Evolutionary conservation across 2,329 filamentous ascomycete species (phyloP).

Genomic region (Coniochaeta sp.): DNA sequence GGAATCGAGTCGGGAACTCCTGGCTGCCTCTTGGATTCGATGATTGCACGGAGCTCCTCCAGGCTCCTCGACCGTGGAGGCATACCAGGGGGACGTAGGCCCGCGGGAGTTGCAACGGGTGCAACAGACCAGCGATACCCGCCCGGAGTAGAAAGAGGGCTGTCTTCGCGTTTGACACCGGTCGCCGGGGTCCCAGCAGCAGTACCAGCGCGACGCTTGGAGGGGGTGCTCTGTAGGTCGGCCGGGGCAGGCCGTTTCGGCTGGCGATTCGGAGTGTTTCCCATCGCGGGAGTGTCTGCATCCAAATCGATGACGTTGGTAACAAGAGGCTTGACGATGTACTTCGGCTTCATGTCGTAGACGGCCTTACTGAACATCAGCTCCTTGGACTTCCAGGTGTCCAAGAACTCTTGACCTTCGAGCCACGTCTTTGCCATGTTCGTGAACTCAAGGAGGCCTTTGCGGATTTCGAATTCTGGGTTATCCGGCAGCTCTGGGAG

Average conservation of each 20-base stretch:
- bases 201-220: conserved; percentile 7
- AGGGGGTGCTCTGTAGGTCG: conserved; percentile 4
- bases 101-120: background rate
- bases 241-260: conserved; percentile 8
- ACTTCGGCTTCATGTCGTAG: conserved; percentile 38
- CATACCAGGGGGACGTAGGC: background rate
- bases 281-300: conserved; percentile 8
- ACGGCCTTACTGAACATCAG: conserved; percentile 43
- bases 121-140: conserved; percentile 6
- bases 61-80: conserved; percentile 34
- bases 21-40: conserved; percentile 44
- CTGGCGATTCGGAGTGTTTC: conserved; percentile 6
- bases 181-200: background rate
- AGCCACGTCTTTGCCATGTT: conserved; percentile 45
- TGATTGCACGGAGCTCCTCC: conserved; percentile 45
- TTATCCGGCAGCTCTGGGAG: conserved; percentile 65
- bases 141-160: background rate
- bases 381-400: conserved; percentile 34
- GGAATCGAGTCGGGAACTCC: conserved; percentile 54
- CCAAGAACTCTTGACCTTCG: conserved; percentile 39
- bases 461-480: conserved; percentile 57
- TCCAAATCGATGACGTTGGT: conserved; percentile 27
- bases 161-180: background rate
- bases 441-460: conserved; percentile 52
- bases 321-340: conserved; percentile 30